Evolutionary conservation across 495 filamentous ascomycete genomes (phyloP).

Genomic region (Neurospora sp.): DNA sequence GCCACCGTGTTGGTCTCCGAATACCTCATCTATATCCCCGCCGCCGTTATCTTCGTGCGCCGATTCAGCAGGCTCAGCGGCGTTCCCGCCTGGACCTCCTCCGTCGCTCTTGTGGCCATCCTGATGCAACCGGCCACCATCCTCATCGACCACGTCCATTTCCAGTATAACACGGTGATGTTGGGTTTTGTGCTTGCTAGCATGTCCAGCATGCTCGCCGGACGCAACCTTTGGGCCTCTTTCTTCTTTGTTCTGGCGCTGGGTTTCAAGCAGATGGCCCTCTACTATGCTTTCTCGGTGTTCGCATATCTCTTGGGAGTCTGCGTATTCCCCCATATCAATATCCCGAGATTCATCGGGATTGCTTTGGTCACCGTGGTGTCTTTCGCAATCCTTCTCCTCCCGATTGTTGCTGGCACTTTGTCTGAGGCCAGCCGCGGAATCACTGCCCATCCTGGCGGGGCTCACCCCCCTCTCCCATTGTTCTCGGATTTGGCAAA

Average conservation of each 20-base stretch:
- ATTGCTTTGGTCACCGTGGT: conserved; percentile 63
- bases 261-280: conserved; percentile 96
- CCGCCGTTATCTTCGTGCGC: conserved; percentile 71
- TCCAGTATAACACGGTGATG: conserved; percentile 99
- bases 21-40: conserved; percentile 80
- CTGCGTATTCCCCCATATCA: conserved; percentile 66
- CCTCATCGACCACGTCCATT: conserved; percentile 94
- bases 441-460: conserved; percentile 37
- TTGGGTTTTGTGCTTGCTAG: conserved; percentile 77
- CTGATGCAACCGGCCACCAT: conserved; percentile 89
- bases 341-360: conserved; percentile 56
- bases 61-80: conserved; percentile 61
- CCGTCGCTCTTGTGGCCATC: conserved; percentile 78
- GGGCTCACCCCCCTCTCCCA: conserved; percentile 45
- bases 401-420: conserved; percentile 60
- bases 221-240: conserved; percentile 74
- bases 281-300: conserved; percentile 89
- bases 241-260: conserved; percentile 91
- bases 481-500: conserved; percentile 47
- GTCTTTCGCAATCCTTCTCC: conserved; percentile 64
- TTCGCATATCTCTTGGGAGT: conserved; percentile 85
- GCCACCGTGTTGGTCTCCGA: conserved; percentile 83
- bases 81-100: conserved; percentile 64
- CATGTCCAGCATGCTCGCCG: conserved; percentile 78
- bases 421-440: conserved; percentile 48